Evolutionary conservation across 2,329 filamentous ascomycete genomes (phyloP), one percentile per base, ranked within the genome.

Genomic region (Trichophyton verrucosum): DNA sequence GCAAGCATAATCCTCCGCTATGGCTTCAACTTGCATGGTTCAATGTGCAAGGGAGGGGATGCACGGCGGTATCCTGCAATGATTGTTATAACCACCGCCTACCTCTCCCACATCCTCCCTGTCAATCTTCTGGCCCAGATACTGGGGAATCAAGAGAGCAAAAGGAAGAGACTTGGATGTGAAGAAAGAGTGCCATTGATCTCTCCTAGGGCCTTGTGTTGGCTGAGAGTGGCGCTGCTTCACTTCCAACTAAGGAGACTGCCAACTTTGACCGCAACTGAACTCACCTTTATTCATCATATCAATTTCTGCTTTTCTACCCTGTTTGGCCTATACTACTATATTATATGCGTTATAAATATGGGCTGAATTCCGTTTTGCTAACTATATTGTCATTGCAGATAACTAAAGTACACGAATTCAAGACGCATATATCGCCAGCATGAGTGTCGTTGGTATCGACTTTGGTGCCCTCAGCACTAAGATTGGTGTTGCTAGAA

Each of bases 391-490:
- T 9, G 33, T 36, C n/a, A 36, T 11, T 44, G 8, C 24, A 40
- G 55, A 57, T 57, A 42, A 9, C 33, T 20, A 5, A 40, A 57
- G 11, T 17, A n/a, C 40, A 30, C 55, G 13, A 11, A 40, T 57
- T 36, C 17, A 56, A 24, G 15, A 17, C 55, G 15, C 3, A 36
- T n/a, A 17, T 56, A 20, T 24, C 59, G 59, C 63, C 72, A 81
- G 69, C 71, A 84, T 84, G 81, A 80, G 77, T 76, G 82, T 83
- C 72, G 81, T 85, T 70, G 91, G 91, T 78, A 85, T 95, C 77
- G 92, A 97, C 84, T 87, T 97, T 80, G 92, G 92, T 80, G 90
- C 90, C 68, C 86, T 95, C 76, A 96, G 95, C 84, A 96, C 92
- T 75, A 91, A 95, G 73, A 88, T 97, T 78, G 92, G 92, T 75